Percentiles rank a stretch among this genome's conserved stretches.
Conservation (phyloP, 2,329 filamentous ascomycete species). For the Elsinoe necatrix region DNA sequence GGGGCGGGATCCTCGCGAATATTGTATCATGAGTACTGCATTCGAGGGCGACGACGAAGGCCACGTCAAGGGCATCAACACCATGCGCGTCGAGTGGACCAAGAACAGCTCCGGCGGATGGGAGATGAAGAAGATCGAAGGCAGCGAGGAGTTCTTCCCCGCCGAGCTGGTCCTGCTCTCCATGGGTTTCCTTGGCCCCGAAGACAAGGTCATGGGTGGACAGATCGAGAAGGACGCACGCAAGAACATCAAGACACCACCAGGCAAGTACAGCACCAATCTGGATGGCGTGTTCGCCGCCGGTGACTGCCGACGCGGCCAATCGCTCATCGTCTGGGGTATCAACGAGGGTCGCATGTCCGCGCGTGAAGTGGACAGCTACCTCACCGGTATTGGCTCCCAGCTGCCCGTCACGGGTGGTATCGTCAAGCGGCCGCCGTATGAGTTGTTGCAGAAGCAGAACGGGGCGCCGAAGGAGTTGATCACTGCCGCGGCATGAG, state of each 20-base stretch:
- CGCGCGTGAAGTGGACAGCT: conserved; percentile 84
- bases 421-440: conserved; percentile 76
- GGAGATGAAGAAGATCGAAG: conserved; percentile 98
- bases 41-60: conserved; percentile 85
- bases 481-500: conserved; percentile 30
- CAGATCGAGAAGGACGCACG: conserved; percentile 82
- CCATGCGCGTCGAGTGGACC: conserved; percentile 90
- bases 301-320: conserved; percentile 88
- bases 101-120: conserved; percentile 81
- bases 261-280: conserved; percentile 82
- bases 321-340: conserved; percentile 95
- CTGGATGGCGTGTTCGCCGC: conserved; percentile 84
- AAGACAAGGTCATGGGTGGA: conserved; percentile 79
- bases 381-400: conserved; percentile 66
- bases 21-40: conserved; percentile 96
- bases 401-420: conserved; percentile 83
- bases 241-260: conserved; percentile 92
- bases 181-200: conserved; percentile 94
- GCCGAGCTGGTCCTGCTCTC: conserved; percentile 89
- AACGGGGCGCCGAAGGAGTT: conserved; percentile 32
- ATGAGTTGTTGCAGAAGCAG: conserved; percentile 52
- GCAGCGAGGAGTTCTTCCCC: conserved; percentile 90
- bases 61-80: conserved; percentile 92
- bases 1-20: conserved; percentile 92
- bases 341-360: conserved; percentile 95